Base-by-base conservation (phyloP, 495 filamentous ascomycete species). In the Hyaloscypha bicolor region DNA sequence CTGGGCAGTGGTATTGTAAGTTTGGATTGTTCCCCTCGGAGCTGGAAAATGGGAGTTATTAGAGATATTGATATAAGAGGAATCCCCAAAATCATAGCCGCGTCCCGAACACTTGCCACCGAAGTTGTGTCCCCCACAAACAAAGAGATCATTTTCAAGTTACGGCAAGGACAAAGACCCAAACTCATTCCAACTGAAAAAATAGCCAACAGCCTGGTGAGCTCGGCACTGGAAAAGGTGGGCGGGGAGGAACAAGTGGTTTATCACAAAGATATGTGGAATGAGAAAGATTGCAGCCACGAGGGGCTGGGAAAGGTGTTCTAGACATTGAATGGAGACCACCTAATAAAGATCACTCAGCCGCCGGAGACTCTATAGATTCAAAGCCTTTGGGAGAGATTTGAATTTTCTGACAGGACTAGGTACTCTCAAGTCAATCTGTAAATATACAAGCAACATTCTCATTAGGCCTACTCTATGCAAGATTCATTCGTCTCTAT, bases 231-330 rank as follows among this genome's bases (percentile, higher is more conserved):
- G 61, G 79, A 74, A 14, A 81, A n/a, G n/a, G n/a, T n/a, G n/a
- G n/a, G n/a, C n/a, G n/a, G n/a, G n/a, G n/a, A n/a, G n/a, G n/a
- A n/a, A n/a, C n/a, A 79, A 68, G 81, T 83, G 6, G 75, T 73
- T 60, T 83, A 82, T 71, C 80, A 84, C 66, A 83, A 84, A 69
- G 80, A 83, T 68, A 80, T 80, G 81, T 85, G 79, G 81, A 82
- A 82, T 62, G 75, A 81, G 63, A 83, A 82, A 70, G 80, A 82
- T 63, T 83, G 82, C 68, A 80, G 76, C 59, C 79, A 85, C 72
- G 77, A 81, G 56, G 82, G 82, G 6, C 31, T 83, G 35, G 81
- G 81, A 9, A 81, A 78, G 71, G 58, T 79, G 11, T 69, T 83
- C 68, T 82, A 83, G 77, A 80, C 76, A 64, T 64, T 83, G 56